A percentile compares a stretch with the other conserved stretches of the same genome.
phyloP scores from a whole-genome alignment of 163 green algal species.

The Chlamydomonas reinhardtii region DNA sequence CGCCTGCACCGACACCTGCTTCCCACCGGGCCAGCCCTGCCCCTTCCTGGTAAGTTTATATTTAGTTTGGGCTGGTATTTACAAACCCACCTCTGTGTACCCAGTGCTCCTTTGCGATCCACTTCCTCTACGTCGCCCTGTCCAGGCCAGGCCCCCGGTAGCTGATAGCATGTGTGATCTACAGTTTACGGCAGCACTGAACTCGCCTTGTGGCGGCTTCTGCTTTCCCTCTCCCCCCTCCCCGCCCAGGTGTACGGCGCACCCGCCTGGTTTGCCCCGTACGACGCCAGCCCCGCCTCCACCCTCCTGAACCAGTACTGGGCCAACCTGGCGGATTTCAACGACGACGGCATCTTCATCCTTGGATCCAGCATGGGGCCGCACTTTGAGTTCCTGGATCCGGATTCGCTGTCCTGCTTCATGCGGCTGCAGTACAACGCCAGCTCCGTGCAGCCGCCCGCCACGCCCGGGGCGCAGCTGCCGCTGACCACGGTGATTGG shows the following conservation, averaged over 20 bases:
- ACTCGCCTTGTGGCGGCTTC: background rate
- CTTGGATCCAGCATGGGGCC: background rate
- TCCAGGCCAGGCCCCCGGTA: too few relatives aligned
- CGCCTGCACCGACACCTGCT: conserved; percentile 7
- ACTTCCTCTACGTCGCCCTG: too few relatives aligned
- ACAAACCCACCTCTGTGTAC: too few relatives aligned
- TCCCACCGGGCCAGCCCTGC: background rate
- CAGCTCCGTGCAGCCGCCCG: conserved; percentile 4
- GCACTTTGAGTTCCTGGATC: conserved; percentile 34
- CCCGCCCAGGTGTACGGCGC: conserved; percentile 4
- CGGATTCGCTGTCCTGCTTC: conserved; percentile 28
- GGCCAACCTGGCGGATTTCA: background rate
- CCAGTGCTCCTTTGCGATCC: too few relatives aligned
- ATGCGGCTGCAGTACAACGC: conserved; percentile 28
- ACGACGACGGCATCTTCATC: background rate
- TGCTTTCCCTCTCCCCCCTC: background rate
- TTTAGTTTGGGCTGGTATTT: too few relatives aligned
- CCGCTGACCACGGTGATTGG: background rate
- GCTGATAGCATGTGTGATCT: too few relatives aligned
- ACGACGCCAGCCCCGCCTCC: background rate
- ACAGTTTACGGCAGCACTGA: too few relatives aligned
- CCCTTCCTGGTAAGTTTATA: background rate
- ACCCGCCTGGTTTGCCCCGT: background rate
- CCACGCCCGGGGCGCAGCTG: background rate
- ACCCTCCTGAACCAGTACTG: background rate